Percentiles rank a stretch among this genome's conserved stretches.
Conservation (phyloP, 306 rosid genomes). For the Cicer arietinum region DNA sequence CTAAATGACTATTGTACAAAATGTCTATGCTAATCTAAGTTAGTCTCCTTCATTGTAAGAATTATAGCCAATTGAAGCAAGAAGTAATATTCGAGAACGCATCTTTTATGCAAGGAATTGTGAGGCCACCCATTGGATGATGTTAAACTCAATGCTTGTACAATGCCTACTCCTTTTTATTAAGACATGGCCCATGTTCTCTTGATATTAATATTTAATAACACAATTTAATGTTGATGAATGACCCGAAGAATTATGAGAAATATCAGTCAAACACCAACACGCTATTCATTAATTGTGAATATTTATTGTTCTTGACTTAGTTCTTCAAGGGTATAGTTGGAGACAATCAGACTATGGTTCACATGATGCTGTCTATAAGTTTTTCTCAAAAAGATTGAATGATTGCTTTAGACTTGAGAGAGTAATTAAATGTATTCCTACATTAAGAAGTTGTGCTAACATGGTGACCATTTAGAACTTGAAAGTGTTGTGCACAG, state of each 20-base stretch:
- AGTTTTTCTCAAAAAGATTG: not conserved
- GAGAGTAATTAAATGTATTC: not conserved
- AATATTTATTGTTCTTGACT: not conserved
- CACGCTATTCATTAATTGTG: not conserved
- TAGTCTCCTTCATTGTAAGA: not conserved
- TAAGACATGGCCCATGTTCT: constrained; percentile 13
- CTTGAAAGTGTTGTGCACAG: not conserved
- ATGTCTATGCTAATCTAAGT: not conserved
- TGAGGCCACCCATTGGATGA: constrained; percentile 32
- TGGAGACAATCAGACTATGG: not conserved
- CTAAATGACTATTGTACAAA: not conserved
- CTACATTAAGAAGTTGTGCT: not conserved
- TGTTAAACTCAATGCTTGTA: not conserved
- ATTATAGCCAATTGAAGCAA: not conserved
- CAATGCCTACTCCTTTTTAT: not conserved
- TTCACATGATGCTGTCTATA: not conserved
- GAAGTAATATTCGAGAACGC: not conserved
- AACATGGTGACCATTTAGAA: not conserved
- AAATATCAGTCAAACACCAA: not conserved
- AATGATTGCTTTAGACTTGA: not conserved
- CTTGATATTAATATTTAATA: constrained; percentile 7
- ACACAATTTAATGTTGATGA: not conserved
- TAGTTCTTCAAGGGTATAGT: not conserved
- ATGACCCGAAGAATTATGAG: not conserved
- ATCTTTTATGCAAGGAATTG: constrained; percentile 10